Evolutionary conservation across 768 basidiomycete genomes (phyloP).

Genomic region (Kwoniella mangroviensis): DNA sequence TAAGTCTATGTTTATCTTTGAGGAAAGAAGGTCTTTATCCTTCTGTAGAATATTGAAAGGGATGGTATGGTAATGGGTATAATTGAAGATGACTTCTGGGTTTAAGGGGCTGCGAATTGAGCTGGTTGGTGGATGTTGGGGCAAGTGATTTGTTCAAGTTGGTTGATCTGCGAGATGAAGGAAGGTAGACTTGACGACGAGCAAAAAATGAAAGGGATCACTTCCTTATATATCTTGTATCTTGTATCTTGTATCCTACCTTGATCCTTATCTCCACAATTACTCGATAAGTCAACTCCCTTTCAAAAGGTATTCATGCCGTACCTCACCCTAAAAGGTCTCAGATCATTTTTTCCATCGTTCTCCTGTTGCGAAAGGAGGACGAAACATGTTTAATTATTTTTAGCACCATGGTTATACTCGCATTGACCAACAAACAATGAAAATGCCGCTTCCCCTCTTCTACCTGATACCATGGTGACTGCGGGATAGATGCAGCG

Average conservation of each 20-base stretch:
- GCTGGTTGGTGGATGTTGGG: not conserved
- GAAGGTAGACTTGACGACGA: not conserved
- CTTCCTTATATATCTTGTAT: not conserved
- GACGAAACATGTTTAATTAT: slow-evolving; percentile 4
- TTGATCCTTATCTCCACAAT: slow-evolving; percentile 1
- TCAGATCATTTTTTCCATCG: not conserved
- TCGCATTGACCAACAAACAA: not conserved
- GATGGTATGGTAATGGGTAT: not conserved
- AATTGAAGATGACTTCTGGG: not conserved
- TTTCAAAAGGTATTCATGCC: not conserved
- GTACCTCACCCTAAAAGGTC: not conserved
- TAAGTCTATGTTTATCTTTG: not conserved
- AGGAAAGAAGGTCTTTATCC: not conserved
- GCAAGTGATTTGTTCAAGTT: not conserved
- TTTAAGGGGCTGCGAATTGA: not conserved
- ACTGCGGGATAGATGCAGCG: not conserved
- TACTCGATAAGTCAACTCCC: not conserved
- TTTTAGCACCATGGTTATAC: not conserved
- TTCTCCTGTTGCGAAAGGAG: not conserved
- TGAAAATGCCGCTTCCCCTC: not conserved
- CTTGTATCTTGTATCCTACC: not conserved
- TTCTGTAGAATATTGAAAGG: not conserved
- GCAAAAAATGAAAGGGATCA: not conserved
- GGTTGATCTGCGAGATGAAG: not conserved
- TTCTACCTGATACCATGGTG: not conserved